Evolutionary conservation across 371 early-diverging fungal species (phyloP).

Genomic region (Mucor velutinosus): DNA sequence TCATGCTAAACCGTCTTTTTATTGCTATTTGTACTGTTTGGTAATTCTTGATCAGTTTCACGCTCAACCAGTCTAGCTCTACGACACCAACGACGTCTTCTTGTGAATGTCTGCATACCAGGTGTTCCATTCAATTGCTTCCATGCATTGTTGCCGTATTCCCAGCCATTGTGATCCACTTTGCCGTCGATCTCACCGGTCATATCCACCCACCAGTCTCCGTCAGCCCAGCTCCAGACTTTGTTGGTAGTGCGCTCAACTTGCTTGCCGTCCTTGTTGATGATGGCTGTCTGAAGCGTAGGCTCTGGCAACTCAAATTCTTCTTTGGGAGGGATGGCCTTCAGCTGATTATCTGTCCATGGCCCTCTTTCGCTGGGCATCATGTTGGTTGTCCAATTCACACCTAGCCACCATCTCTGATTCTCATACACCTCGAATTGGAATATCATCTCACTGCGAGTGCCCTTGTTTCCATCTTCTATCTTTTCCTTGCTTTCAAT

Average conservation of each 20-base stretch:
- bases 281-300: conserved; percentile 8
- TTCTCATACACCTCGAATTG: conserved; percentile 54
- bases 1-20: conserved; percentile 5
- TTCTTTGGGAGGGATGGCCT: conserved; percentile 38
- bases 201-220: conserved; percentile 59
- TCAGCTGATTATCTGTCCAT: conserved; percentile 46
- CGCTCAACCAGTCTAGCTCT: conserved; percentile 42
- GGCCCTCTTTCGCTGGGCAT: conserved; percentile 44
- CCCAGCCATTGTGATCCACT: conserved; percentile 51
- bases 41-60: conserved; percentile 11
- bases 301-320: conserved; percentile 37
- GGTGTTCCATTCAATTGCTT: conserved; percentile 37
- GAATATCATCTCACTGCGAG: conserved; percentile 44
- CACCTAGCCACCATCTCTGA: conserved; percentile 55
- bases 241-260: conserved; percentile 29
- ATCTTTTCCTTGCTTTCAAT: not conserved
- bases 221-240: conserved; percentile 47
- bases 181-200: conserved; percentile 39
- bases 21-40: not conserved
- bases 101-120: conserved; percentile 47
- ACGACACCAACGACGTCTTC: conserved; percentile 49
- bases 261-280: conserved; percentile 2
- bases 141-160: conserved; percentile 56
- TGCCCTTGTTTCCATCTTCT: conserved; percentile 7
- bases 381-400: conserved; percentile 53